Evolutionary conservation across 345 rosid genomes (phyloP).

Genomic region (Sapria himalayana): DNA sequence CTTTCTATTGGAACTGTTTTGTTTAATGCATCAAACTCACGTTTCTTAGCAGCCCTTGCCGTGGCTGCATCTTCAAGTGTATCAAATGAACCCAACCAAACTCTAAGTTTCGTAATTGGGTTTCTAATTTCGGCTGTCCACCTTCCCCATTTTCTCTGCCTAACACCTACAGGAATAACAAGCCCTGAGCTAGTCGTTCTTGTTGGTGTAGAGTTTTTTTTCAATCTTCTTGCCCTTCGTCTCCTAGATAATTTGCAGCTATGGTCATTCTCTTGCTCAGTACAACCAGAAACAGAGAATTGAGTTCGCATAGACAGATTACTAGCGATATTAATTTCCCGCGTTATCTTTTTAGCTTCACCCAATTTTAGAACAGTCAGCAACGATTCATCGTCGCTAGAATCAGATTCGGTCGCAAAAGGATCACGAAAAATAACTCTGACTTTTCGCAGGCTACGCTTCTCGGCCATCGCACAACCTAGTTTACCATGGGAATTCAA

Average conservation of each 20-base stretch:
- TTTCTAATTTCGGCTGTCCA: conserved; percentile 82
- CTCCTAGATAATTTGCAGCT: conserved; percentile 17
- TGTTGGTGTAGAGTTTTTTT: conserved; percentile 6
- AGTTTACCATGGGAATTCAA: conserved; percentile 9
- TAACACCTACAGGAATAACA: conserved; percentile 44
- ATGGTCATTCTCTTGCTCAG: conserved; percentile 47
- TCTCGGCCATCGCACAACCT: conserved; percentile 9
- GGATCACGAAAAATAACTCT: conserved; percentile 63
- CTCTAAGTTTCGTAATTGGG: conserved; percentile 32
- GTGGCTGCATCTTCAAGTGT: conserved; percentile 62
- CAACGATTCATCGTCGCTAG: conserved; percentile 55
- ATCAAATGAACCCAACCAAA: conserved; percentile 65
- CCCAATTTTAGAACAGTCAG: neutral
- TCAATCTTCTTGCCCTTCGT: conserved; percentile 4
- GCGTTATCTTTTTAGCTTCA: conserved; percentile 28
- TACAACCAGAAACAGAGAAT: conserved; percentile 20
- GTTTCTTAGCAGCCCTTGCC: conserved; percentile 45
- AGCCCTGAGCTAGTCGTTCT: neutral
- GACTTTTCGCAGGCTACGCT: conserved; percentile 24
- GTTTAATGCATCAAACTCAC: conserved; percentile 28
- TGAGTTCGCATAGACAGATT: neutral
- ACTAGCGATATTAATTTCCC: conserved; percentile 33
- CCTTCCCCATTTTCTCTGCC: conserved; percentile 77
- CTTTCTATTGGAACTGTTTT: neutral
- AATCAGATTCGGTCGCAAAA: conserved; percentile 74